Percentiles rank a stretch among this genome's conserved stretches.
Conservation (phyloP, 2,329 filamentous ascomycete species). For the Cladosporium velox region DNA sequence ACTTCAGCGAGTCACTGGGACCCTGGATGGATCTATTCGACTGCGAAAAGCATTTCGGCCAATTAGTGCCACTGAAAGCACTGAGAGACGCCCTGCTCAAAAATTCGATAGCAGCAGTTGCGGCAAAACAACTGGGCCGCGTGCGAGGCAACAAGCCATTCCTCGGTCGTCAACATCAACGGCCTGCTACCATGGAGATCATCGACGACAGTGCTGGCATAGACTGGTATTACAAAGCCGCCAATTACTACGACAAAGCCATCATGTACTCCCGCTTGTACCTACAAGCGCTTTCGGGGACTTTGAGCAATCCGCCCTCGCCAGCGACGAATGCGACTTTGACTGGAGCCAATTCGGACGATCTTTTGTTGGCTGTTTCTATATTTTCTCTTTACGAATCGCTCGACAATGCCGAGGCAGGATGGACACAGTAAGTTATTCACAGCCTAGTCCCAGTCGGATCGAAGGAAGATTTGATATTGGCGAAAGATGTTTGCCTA, state of each 20-base stretch:
- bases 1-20: slow-evolving; percentile 62
- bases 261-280: slow-evolving; percentile 51
- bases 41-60: slow-evolving; percentile 60
- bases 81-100: slow-evolving; percentile 52
- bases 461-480: background rate
- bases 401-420: slow-evolving; percentile 61
- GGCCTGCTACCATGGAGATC: slow-evolving; percentile 55
- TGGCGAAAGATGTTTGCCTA: background rate
- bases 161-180: slow-evolving; percentile 50
- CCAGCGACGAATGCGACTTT: slow-evolving; percentile 29
- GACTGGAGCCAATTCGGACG: slow-evolving; percentile 51
- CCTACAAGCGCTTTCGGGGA: slow-evolving; percentile 40
- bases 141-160: slow-evolving; percentile 55
- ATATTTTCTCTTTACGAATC: slow-evolving; percentile 69
- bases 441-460: background rate
- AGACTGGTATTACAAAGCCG: slow-evolving; percentile 62
- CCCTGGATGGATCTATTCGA: slow-evolving; percentile 62
- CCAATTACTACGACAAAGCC: slow-evolving; percentile 59
- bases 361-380: slow-evolving; percentile 64
- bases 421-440: slow-evolving; percentile 49
- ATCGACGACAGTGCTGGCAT: slow-evolving; percentile 48
- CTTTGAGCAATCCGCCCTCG: slow-evolving; percentile 29
- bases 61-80: slow-evolving; percentile 60
- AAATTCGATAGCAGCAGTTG: slow-evolving; percentile 61
- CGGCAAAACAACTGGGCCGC: slow-evolving; percentile 61